Percentiles rank a stretch among this genome's conserved stretches.
Conservation (phyloP, 2,329 filamentous ascomycete genomes). For the Albophoma yamanashiensis region DNA sequence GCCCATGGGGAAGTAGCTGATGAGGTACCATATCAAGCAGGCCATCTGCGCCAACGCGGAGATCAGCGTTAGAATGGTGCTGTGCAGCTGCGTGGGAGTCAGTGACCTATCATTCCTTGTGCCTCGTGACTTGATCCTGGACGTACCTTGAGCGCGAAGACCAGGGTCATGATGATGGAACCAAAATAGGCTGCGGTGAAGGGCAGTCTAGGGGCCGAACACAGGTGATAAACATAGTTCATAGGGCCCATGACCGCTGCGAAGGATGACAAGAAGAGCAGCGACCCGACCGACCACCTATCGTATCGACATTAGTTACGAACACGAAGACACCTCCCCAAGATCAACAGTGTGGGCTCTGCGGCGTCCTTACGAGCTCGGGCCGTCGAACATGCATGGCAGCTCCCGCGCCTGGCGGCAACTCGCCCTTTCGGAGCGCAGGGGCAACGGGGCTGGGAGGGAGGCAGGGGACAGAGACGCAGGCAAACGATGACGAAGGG, state of each 20-base stretch:
- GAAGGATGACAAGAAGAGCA: constrained; percentile 86
- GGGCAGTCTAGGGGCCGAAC: constrained; percentile 74
- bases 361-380: not conserved
- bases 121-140: not conserved
- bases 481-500: constrained; percentile 6
- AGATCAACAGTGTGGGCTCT: constrained; percentile 1
- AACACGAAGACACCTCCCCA: not conserved
- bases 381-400: not conserved
- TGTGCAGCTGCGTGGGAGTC: constrained; percentile 54
- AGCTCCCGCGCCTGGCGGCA: not conserved
- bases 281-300: constrained; percentile 91
- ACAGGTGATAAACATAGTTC: constrained; percentile 72
- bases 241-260: constrained; percentile 87
- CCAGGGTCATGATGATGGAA: constrained; percentile 79
- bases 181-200: constrained; percentile 95
- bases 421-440: constrained; percentile 3
- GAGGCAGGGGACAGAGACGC: constrained; percentile 2
- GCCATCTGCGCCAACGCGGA: constrained; percentile 76
- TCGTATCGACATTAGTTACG: constrained; percentile 13
- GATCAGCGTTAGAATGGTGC: constrained; percentile 73
- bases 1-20: constrained; percentile 98
- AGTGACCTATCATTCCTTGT: not conserved
- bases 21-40: constrained; percentile 81
- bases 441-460: not conserved
- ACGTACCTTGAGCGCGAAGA: constrained; percentile 87